Conservation (phyloP, 1,139 yeast species). For the Citeromyces siamensis region DNA sequence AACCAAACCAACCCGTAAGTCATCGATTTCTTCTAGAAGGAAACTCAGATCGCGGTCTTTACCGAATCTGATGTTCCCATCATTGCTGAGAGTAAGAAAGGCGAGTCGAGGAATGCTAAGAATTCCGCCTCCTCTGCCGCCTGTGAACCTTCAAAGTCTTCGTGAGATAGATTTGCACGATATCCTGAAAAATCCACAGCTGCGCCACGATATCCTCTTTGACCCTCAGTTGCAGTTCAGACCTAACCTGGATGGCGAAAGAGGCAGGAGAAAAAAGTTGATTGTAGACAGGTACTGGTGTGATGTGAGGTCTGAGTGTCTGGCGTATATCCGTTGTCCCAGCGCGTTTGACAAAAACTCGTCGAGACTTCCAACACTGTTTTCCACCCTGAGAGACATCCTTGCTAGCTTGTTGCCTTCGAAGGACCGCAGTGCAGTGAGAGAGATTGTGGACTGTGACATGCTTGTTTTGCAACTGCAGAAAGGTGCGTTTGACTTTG, state of each 20-base stretch:
- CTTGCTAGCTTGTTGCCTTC: constrained; percentile 65
- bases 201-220: constrained; percentile 84
- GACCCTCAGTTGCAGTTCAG: constrained; percentile 90
- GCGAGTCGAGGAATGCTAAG: background rate
- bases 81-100: constrained; percentile 2
- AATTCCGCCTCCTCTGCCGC: constrained; percentile 37
- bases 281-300: constrained; percentile 79
- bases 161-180: constrained; percentile 84
- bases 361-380: constrained; percentile 9
- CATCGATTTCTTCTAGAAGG: background rate
- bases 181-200: constrained; percentile 82
- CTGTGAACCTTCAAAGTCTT: constrained; percentile 73
- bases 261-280: constrained; percentile 69
- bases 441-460: constrained; percentile 69
- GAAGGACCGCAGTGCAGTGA: constrained; percentile 59
- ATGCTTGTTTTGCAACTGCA: constrained; percentile 64
- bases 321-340: constrained; percentile 18
- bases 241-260: constrained; percentile 84
- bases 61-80: constrained; percentile 2
- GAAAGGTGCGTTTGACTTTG: constrained; percentile 58
- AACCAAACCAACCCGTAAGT: background rate
- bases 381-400: constrained; percentile 56
- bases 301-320: constrained; percentile 55
- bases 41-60: constrained; percentile 1
- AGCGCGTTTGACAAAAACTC: constrained; percentile 7